Conservation (phyloP, 352 stramenopile genomes). For the Saprolegnia diclina region DNA sequence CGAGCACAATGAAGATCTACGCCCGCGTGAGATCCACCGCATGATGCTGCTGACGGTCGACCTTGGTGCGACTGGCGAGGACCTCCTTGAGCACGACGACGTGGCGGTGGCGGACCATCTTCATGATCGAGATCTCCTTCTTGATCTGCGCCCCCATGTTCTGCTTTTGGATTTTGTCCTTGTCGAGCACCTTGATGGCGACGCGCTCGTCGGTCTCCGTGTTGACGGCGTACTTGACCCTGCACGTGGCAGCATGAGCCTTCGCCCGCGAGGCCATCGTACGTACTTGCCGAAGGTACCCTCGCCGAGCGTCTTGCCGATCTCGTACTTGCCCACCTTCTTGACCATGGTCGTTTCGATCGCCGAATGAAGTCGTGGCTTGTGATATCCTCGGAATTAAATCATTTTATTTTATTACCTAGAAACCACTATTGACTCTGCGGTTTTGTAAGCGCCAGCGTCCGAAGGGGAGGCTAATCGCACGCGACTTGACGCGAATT, state of each 20-base stretch:
- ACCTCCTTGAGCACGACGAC: conserved; percentile 86
- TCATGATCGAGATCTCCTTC: conserved; percentile 99
- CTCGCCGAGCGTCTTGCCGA: conserved; percentile 93
- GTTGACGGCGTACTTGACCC: conserved; percentile 93
- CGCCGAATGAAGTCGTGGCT: neutral
- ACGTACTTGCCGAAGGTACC: conserved; percentile 95
- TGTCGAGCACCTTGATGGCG: conserved; percentile 97
- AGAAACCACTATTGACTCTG: no score
- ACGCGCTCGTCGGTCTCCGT: conserved; percentile 92
- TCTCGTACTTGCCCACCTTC: conserved; percentile 92
- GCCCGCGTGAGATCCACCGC: conserved; percentile 37
- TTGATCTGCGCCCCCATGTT: conserved; percentile 98
- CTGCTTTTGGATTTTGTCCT: conserved; percentile 98
- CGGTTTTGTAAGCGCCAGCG: no score
- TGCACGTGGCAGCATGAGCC: conserved; percentile 27
- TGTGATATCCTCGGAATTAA: no score
- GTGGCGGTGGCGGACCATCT: conserved; percentile 90
- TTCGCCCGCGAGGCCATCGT: neutral
- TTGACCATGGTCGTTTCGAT: conserved; percentile 38
- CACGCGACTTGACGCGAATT: neutral
- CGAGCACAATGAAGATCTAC: conserved; percentile 95
- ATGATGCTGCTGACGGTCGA: conserved; percentile 30
- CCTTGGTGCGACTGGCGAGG: conserved; percentile 93
- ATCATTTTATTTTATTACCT: no score
- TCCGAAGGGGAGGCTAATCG: neutral